Evolutionary conservation across 2,329 filamentous ascomycete genomes (phyloP).

Genomic region (Dactylonectria estremocensis): DNA sequence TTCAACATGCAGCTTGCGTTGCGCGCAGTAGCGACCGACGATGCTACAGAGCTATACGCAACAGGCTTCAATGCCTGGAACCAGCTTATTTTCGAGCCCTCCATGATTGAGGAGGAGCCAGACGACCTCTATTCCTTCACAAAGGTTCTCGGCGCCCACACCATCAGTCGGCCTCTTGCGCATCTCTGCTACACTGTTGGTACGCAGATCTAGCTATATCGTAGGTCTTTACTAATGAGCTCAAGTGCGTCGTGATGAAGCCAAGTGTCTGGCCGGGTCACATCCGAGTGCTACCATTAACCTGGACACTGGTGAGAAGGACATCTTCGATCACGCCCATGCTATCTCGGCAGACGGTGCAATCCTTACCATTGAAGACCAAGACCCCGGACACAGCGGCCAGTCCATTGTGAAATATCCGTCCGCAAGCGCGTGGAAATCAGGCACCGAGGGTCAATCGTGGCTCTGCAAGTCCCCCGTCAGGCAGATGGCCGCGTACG

Average conservation of each 20-base stretch:
- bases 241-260: constrained; percentile 41
- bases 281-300: constrained; percentile 3
- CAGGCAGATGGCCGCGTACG: constrained; percentile 62
- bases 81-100: constrained; percentile 62
- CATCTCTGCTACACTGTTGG: constrained; percentile 64
- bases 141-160: constrained; percentile 55
- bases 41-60: constrained; percentile 66
- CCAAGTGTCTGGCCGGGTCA: constrained; percentile 41
- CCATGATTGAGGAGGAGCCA: constrained; percentile 51
- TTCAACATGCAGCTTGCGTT: constrained; percentile 33
- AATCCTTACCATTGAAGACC: constrained; percentile 15
- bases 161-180: constrained; percentile 55
- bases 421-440: constrained; percentile 40
- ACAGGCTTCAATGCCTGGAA: constrained; percentile 73
- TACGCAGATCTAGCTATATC: constrained; percentile 39
- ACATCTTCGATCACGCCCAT: constrained; percentile 25
- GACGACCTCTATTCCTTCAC: constrained; percentile 64
- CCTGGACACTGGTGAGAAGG: neutral
- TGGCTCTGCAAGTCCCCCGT: constrained; percentile 49
- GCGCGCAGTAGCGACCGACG: neutral
- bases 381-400: neutral
- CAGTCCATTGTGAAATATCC: constrained; percentile 41
- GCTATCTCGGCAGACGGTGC: constrained; percentile 40
- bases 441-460: constrained; percentile 13
- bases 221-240: constrained; percentile 9